These are phyloP conservation scores for Camelina laxa DNA, from an alignment of 345 rosid genomes.

Conservation along the genomic window DNA sequence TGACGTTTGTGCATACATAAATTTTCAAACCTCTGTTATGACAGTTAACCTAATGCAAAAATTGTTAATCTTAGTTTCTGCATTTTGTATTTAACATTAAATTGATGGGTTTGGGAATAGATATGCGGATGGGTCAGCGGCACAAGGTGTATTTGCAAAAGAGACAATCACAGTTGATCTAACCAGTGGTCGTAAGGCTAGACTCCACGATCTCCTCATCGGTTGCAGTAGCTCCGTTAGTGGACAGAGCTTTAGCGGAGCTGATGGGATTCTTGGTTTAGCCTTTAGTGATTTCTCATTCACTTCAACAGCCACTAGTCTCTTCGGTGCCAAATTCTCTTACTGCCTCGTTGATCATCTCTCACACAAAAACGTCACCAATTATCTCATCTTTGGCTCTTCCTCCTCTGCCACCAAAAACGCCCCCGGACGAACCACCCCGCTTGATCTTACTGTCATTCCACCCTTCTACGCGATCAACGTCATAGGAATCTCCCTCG, in stretches of 20 bases:
- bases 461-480: conserved; percentile 57
- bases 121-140: conserved; percentile 52
- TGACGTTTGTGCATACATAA: conserved; percentile 33
- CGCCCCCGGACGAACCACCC: conserved; percentile 37
- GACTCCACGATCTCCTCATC: conserved; percentile 44
- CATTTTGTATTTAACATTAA: neutral
- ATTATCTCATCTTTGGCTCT: conserved; percentile 59
- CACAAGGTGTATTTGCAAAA: conserved; percentile 59
- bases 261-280: conserved; percentile 68
- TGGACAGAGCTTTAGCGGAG: conserved; percentile 45
- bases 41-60: neutral
- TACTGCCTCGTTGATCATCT: conserved; percentile 70
- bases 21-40: conserved; percentile 8
- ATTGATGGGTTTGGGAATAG: conserved; percentile 27
- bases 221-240: conserved; percentile 56
- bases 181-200: conserved; percentile 40
- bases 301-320: conserved; percentile 43
- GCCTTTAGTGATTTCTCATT: conserved; percentile 54
- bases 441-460: conserved; percentile 49
- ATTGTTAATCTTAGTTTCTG: neutral
- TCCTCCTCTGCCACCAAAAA: conserved; percentile 8
- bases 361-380: conserved; percentile 53
- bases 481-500: conserved; percentile 54
- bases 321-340: conserved; percentile 55
- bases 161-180: conserved; percentile 54